Base-by-base conservation (phyloP, 139 green algal species). In the Picochlorum costavermella region DNA sequence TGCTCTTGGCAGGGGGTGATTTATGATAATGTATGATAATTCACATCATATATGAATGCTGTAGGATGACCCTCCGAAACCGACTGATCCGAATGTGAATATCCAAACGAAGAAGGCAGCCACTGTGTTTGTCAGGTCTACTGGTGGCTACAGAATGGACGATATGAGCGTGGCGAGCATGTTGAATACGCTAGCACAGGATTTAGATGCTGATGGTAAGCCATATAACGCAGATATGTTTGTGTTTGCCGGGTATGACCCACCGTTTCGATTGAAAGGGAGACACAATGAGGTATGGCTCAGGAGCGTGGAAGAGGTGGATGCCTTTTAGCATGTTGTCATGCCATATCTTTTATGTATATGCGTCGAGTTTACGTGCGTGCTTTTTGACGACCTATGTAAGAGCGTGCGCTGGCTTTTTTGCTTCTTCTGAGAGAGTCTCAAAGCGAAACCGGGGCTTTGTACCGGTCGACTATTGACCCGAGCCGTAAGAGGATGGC, bases 121-220 rank as follows among this genome's bases (percentile, higher is more conserved):
- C 13, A 71, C 63, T 5, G 71, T 68, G 2, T 92, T 80, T 68
- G 85, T 90, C 6, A 20, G 57, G 6, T 72, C 76, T 45, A 83
- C 79, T 60, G 74, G 73, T 20, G 83, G 83, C 12, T 84, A 70
- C 8, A 33, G 66, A 0, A 60, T 71, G 16, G 78, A 80, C 59
- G 68, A 74, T 65, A 77, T 28, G 13, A 67, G 64, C 28, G 33
- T 86, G 8, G 20, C 46, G 17, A 45, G 63, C 13, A 83, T 72
- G 51, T 70, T 63, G 8, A 63, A 64, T 26, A 30, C 28, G 2
- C 58, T 82, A 43, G 10, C 26, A 5, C 14, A 60, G 8, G 17
- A 45, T 13, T 51, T 82, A 17, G 51, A 75, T 14, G 53, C 33
- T 3, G 55, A 65, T 9, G 68, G 55, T 10, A 20, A 50, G n/a